Evolutionary conservation across 768 basidiomycete genomes (phyloP).

Genomic region (Leccinum disarticulatum): DNA sequence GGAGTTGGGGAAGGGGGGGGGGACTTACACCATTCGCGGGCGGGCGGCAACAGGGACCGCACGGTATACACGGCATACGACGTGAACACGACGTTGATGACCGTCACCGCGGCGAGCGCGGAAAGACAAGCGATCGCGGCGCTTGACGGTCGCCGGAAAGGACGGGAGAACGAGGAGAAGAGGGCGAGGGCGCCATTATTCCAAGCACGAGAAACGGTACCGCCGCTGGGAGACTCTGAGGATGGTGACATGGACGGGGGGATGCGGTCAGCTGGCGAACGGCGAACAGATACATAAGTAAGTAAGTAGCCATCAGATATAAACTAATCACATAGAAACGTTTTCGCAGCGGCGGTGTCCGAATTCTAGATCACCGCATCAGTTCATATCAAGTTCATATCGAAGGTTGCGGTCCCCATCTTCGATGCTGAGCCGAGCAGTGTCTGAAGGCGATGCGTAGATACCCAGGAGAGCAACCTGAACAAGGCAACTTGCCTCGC

Average conservation of each 20-base stretch:
- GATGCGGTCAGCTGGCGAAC: neutral
- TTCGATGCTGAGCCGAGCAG: neutral
- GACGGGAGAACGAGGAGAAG: neutral
- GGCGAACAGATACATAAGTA: neutral
- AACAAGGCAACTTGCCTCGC: neutral
- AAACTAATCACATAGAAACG: neutral
- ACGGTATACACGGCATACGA: conserved; percentile 17
- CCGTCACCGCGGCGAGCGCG: conserved; percentile 22
- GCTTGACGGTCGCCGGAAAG: neutral
- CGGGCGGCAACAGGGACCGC: conserved; percentile 12
- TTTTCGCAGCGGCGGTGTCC: neutral
- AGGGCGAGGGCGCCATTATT: neutral
- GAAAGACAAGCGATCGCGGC: conserved; percentile 15
- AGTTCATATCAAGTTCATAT: neutral
- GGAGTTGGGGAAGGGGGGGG: too few relatives aligned
- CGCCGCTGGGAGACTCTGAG: neutral
- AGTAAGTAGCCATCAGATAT: too few relatives aligned
- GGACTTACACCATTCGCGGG: conserved; percentile 27
- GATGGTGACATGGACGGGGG: neutral
- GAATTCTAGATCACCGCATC: neutral
- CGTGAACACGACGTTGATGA: conserved; percentile 23
- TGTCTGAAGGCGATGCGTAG: neutral
- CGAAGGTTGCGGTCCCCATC: neutral
- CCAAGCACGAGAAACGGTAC: neutral
- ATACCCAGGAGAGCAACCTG: neutral